Percentiles rank a stretch among this genome's conserved stretches.
These are phyloP conservation scores for Exserohilum turcica DNA, from an alignment of 2,329 filamentous ascomycete species.

Conservation along the genomic window DNA sequence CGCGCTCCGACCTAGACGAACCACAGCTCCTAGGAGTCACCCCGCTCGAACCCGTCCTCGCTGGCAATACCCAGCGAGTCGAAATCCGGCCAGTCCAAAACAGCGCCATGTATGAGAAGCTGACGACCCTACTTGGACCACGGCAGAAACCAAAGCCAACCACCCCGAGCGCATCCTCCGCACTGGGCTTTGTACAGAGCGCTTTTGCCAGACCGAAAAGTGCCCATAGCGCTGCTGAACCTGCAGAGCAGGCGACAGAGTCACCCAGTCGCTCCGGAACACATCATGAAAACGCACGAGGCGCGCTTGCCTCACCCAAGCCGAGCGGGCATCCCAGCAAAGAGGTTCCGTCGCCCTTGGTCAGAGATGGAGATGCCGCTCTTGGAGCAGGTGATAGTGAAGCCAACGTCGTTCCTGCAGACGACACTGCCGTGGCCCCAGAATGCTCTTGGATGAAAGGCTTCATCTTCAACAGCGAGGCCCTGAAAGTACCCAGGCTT, in stretches of 20 bases:
- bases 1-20: constrained; percentile 7
- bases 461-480: constrained; percentile 25
- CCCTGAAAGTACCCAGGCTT: constrained; percentile 48
- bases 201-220: constrained; percentile 5
- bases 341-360: background rate
- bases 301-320: background rate
- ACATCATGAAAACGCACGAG: background rate
- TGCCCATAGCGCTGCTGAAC: background rate
- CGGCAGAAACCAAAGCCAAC: background rate
- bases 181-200: background rate
- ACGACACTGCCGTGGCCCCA: background rate
- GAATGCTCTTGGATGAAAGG: constrained; percentile 34
- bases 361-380: background rate
- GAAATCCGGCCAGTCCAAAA: constrained; percentile 18
- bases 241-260: background rate
- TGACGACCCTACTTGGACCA: background rate
- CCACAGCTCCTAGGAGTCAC: constrained; percentile 19
- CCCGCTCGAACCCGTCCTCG: constrained; percentile 26
- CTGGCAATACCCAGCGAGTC: constrained; percentile 23
- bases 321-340: background rate
- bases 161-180: background rate
- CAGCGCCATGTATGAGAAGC: background rate
- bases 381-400: background rate
- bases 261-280: background rate
- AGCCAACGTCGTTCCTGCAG: background rate